Percentiles rank a stretch among this genome's conserved stretches.
These are phyloP conservation scores for Anethum foeniculum DNA, from an alignment of 140 eudicot species.

Conservation along the genomic window DNA sequence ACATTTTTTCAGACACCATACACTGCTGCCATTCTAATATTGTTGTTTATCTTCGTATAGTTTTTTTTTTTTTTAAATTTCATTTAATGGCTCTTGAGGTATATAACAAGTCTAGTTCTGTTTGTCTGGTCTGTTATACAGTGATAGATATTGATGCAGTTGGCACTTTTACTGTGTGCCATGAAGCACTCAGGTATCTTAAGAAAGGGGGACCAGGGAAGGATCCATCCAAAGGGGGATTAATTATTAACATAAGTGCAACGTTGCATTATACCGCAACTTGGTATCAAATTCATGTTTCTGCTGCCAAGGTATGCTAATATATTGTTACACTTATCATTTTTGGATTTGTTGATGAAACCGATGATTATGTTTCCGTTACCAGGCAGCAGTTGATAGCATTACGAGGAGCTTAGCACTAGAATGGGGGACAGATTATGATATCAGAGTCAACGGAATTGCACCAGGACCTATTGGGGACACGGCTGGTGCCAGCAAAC, in stretches of 20 bases:
- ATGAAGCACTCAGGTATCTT: slow-evolving; percentile 61
- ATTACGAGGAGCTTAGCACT: slow-evolving; percentile 83
- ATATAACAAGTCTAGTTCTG: neutral
- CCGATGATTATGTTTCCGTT: neutral
- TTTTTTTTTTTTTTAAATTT: too few species aligned
- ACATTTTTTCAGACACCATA: neutral
- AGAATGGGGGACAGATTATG: slow-evolving; percentile 96
- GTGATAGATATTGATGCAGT: slow-evolving; percentile 93
- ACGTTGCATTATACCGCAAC: slow-evolving; percentile 89
- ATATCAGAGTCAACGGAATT: slow-evolving; percentile 87
- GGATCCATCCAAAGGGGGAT: slow-evolving; percentile 54
- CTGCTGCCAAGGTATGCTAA: slow-evolving; percentile 84
- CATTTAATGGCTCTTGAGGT: neutral
- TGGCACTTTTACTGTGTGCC: slow-evolving; percentile 95
- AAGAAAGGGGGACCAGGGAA: slow-evolving; percentile 77
- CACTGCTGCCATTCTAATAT: neutral
- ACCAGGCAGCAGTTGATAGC: slow-evolving; percentile 88
- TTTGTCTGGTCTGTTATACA: slow-evolving; percentile 19
- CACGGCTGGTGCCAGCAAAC: slow-evolving; percentile 81
- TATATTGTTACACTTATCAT: neutral
- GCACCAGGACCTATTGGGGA: slow-evolving; percentile 93
- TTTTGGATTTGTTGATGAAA: neutral
- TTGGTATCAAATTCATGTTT: slow-evolving; percentile 88
- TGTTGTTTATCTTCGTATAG: neutral
- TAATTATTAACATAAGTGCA: slow-evolving; percentile 78